A percentile compares a stretch with the other conserved stretches of the same genome.
Evolutionary conservation across 108 stramenopile genomes (phyloP).

Genomic region (Skeletonema costatum): DNA sequence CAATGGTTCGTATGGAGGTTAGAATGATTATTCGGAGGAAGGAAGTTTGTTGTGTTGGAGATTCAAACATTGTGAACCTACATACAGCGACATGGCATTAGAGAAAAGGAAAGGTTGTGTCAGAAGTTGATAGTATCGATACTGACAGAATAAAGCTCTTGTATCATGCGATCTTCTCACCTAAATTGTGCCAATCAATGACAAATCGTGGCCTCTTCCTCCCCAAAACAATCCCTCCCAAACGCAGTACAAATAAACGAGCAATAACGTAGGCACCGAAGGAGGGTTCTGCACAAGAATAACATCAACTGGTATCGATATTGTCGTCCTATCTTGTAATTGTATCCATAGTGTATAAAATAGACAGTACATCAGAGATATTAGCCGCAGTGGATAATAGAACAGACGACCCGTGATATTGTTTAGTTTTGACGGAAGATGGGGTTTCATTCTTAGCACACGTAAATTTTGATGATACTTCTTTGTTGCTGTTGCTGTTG

Average conservation of each 20-base stretch:
- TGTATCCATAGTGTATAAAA: conserved; percentile 56
- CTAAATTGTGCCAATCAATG: conserved; percentile 99
- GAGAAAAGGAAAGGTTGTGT: too few relatives aligned
- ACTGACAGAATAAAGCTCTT: too few relatives aligned
- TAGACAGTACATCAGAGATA: conserved; percentile 53
- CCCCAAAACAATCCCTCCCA: conserved; percentile 14
- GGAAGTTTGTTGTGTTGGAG: conserved; percentile 6
- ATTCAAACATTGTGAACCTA: conserved; percentile 88
- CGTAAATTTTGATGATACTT: conserved; percentile 41
- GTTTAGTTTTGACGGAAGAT: conserved; percentile 46
- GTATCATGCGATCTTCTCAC: too few relatives aligned
- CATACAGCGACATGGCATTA: too few relatives aligned
- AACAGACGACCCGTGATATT: conserved; percentile 57
- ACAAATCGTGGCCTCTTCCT: conserved; percentile 72
- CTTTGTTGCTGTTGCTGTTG: background rate
- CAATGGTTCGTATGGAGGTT: conserved; percentile 43
- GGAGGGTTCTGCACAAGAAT: conserved; percentile 98
- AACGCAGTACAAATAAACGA: conserved; percentile 64
- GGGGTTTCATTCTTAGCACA: conserved; percentile 62
- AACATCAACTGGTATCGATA: conserved; percentile 53
- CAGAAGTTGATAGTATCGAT: too few relatives aligned
- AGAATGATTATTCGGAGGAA: background rate
- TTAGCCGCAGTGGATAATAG: conserved; percentile 63
- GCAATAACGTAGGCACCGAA: conserved; percentile 83
- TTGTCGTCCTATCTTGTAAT: conserved; percentile 27